Conservation (phyloP, 306 rosid species). For the Vachellia collinsii region DNA sequence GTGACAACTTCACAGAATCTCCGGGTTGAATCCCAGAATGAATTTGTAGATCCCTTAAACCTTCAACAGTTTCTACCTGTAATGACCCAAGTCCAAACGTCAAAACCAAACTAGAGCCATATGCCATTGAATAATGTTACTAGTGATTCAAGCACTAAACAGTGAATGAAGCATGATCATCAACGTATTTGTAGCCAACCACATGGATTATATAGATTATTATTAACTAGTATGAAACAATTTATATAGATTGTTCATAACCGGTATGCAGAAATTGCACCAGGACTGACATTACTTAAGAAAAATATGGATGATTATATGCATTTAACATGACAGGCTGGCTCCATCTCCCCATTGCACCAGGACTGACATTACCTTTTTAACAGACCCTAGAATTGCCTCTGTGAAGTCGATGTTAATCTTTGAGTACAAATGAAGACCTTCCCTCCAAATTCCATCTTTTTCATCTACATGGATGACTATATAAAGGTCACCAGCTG, state of each 20-base stretch:
- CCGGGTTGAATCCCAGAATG: slow-evolving; percentile 95
- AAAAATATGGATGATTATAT: neutral
- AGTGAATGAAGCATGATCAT: slow-evolving; percentile 19
- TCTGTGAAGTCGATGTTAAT: slow-evolving; percentile 75
- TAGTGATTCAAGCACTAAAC: slow-evolving; percentile 26
- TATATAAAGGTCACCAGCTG: slow-evolving; percentile 77
- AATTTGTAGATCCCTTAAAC: slow-evolving; percentile 71
- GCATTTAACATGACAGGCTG: neutral
- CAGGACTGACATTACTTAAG: too few species aligned
- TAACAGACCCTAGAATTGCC: slow-evolving; percentile 82
- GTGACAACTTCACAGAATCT: slow-evolving; percentile 65
- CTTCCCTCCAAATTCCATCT: slow-evolving; percentile 81
- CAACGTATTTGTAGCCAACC: neutral
- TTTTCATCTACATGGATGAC: slow-evolving; percentile 72
- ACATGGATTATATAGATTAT: neutral
- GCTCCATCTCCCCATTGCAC: slow-evolving; percentile 10
- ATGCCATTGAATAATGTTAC: slow-evolving; percentile 20
- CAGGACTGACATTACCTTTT: slow-evolving; percentile 54
- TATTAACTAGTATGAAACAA: neutral
- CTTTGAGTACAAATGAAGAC: slow-evolving; percentile 78
- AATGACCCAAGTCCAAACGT: slow-evolving; percentile 34
- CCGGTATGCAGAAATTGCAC: too few species aligned
- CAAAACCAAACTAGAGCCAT: neutral
- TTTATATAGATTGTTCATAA: too few species aligned
- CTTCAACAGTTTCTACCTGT: slow-evolving; percentile 95